A percentile compares a stretch with the other conserved stretches of the same genome.
These are phyloP conservation scores for Vitis rupestris DNA, from an alignment of 164 flowering plant genomes.

Conservation along the genomic window DNA sequence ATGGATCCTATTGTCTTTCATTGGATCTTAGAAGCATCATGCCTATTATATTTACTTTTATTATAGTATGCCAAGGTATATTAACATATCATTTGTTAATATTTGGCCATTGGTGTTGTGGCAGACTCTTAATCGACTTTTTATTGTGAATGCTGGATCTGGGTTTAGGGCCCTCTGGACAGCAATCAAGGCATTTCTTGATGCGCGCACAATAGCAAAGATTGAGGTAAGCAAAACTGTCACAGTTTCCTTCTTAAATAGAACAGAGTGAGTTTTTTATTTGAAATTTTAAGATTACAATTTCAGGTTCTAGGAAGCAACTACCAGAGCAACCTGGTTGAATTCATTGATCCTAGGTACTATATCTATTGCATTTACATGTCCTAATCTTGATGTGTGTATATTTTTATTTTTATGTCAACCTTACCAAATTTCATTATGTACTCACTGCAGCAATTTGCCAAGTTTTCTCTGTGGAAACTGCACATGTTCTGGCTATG, in stretches of 20 bases:
- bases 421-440: not conserved
- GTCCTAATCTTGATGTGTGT: not conserved
- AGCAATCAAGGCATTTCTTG: conserved; percentile 59
- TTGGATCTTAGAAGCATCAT: no score
- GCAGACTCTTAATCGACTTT: conserved; percentile 65
- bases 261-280: not conserved
- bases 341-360: conserved; percentile 61
- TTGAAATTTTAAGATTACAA: not conserved
- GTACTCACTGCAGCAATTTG: conserved; percentile 44
- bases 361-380: not conserved
- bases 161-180: conserved; percentile 69
- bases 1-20: no score
- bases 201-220: conserved; percentile 54
- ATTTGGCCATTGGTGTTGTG: conserved; percentile 3
- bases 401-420: not conserved
- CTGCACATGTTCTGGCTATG: conserved; percentile 67
- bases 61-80: not conserved
- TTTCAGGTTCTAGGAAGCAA: conserved; percentile 64
- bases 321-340: conserved; percentile 40
- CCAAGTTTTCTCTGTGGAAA: conserved; percentile 75
- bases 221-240: conserved; percentile 39
- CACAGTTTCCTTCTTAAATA: not conserved
- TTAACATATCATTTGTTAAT: not conserved
- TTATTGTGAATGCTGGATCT: conserved; percentile 74
- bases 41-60: no score